These are phyloP conservation scores for Lactarius vividus DNA, from an alignment of 768 basidiomycete genomes.

Conservation along the genomic window DNA sequence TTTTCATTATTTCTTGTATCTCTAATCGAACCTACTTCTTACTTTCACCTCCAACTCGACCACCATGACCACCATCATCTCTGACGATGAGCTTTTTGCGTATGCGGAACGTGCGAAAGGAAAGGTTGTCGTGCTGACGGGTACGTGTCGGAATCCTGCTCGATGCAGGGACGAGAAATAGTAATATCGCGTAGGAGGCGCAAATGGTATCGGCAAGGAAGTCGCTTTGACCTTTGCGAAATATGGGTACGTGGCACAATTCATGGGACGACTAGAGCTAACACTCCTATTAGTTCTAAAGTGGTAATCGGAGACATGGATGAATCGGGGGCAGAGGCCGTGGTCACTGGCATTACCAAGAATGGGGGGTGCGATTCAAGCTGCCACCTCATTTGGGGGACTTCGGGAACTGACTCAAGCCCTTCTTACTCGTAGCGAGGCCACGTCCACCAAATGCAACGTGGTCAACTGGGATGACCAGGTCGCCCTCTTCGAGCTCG, in stretches of 20 bases:
- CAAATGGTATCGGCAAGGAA: slow-evolving; percentile 32
- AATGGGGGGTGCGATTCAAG: slow-evolving; percentile 26
- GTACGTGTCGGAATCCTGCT: slow-evolving; percentile 16
- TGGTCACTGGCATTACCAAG: slow-evolving; percentile 17
- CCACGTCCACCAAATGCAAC: slow-evolving; percentile 24
- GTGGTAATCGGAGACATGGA: slow-evolving; percentile 27
- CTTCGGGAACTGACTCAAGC: not conserved
- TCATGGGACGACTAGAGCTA: not conserved
- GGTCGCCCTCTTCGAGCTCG: slow-evolving; percentile 35
- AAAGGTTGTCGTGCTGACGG: slow-evolving; percentile 33
- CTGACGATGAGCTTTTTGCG: slow-evolving; percentile 28
- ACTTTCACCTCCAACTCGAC: not conserved
- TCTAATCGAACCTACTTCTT: not conserved
- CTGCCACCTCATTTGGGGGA: not conserved
- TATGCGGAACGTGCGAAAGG: slow-evolving; percentile 30
- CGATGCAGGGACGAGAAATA: not conserved
- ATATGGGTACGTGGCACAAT: slow-evolving; percentile 25
- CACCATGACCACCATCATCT: slow-evolving; percentile 28
- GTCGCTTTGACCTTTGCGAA: slow-evolving; percentile 29
- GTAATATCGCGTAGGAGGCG: slow-evolving; percentile 25
- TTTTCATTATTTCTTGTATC: no score
- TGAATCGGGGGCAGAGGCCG: slow-evolving; percentile 9
- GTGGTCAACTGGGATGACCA: slow-evolving; percentile 32
- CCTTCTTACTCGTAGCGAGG: slow-evolving; percentile 17
- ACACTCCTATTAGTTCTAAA: slow-evolving; percentile 12